Base-by-base conservation (phyloP, 1,284 basidiomycete species). In the Melampsora medusae region DNA sequence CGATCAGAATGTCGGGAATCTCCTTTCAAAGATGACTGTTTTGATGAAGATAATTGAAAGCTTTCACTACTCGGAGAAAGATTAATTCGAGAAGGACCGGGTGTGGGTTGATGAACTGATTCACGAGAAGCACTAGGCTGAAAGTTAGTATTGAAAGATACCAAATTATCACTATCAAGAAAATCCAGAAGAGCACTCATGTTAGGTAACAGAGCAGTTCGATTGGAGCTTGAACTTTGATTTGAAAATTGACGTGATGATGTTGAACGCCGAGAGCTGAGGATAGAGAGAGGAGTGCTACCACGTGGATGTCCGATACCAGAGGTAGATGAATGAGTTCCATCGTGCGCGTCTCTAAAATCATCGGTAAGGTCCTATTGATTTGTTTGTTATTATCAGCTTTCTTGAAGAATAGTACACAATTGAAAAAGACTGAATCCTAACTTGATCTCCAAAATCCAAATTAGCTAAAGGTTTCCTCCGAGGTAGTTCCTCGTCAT, bases 271-370 rank as follows among this genome's bases (percentile, higher is more conserved):
- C 71, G 71, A 35, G 71, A 73, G 35, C 71, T 67, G 35, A 67
- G 50, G 33, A 48, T 64, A 35, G 71, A 73, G 22, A 73, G 49
- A 25, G 71, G 71, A 17, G 71, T 73, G 53, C 71, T 73, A 31
- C 71, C 71, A 64, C 71, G 71, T n/a, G 71, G 71, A 73, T 73
- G 71, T 6, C 62, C 71, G 22, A 73, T 46, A 46, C 71, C 71
- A 67, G 71, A 67, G 16, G 64, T 66, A 38, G 71, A 66, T 28
- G 71, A 73, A 31, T 67, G 71, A 56, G 62, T 59, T 14, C 50
- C 56, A 66, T 66, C 62, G 35, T 53, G 71, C 17, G 56, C 33
- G 67, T 73, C 71, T 3, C 48, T 67, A 38, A 66, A 73, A 22
- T 48, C 64, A 60, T 73, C 71, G n/a, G 71, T 73, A 42, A 73